Evolutionary conservation across 2,329 filamentous ascomycete species (phyloP).

Genomic region (Dactylonectria estremocensis): DNA sequence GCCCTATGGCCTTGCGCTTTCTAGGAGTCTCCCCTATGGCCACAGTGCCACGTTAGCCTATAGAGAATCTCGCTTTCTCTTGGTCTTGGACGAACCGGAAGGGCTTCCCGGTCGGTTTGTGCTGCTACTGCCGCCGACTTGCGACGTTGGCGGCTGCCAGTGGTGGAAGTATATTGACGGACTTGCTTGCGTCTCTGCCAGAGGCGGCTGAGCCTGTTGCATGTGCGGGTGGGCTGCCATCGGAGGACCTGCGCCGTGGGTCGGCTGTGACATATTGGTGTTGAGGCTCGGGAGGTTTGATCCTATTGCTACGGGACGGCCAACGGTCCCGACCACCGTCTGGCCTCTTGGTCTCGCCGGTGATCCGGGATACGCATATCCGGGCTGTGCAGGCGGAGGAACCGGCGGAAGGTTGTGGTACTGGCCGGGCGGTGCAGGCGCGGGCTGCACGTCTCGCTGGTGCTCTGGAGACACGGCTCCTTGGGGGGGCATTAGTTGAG

Average conservation of each 20-base stretch:
- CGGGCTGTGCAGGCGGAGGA: slow-evolving; percentile 56
- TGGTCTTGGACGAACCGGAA: slow-evolving; percentile 78
- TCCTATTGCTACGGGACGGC: slow-evolving; percentile 55
- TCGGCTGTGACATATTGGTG: slow-evolving; percentile 60
- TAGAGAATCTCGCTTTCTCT: slow-evolving; percentile 62
- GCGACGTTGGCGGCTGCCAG: slow-evolving; percentile 86
- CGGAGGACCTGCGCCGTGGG: slow-evolving; percentile 42
- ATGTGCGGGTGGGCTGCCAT: slow-evolving; percentile 64
- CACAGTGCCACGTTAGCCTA: slow-evolving; percentile 56
- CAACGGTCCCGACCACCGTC: slow-evolving; percentile 60
- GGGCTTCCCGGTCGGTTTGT: slow-evolving; percentile 80
- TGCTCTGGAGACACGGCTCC: slow-evolving; percentile 68
- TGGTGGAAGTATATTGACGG: slow-evolving; percentile 92
- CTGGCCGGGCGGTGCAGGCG: slow-evolving; percentile 58
- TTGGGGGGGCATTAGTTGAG: slow-evolving; percentile 67
- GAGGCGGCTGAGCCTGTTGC: slow-evolving; percentile 68
- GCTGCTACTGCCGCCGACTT: slow-evolving; percentile 70
- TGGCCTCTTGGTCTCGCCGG: slow-evolving; percentile 66
- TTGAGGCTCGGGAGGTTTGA: slow-evolving; percentile 62
- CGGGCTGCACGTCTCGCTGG: slow-evolving; percentile 66
- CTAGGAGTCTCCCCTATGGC: slow-evolving; percentile 82
- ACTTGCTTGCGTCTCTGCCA: slow-evolving; percentile 72
- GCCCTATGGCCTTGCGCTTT: slow-evolving; percentile 83
- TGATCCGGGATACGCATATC: slow-evolving; percentile 65
- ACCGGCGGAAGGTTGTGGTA: slow-evolving; percentile 57